These are phyloP conservation scores for Alternaria arbusti DNA, from an alignment of 2,329 filamentous ascomycete genomes.

Conservation along the genomic window DNA sequence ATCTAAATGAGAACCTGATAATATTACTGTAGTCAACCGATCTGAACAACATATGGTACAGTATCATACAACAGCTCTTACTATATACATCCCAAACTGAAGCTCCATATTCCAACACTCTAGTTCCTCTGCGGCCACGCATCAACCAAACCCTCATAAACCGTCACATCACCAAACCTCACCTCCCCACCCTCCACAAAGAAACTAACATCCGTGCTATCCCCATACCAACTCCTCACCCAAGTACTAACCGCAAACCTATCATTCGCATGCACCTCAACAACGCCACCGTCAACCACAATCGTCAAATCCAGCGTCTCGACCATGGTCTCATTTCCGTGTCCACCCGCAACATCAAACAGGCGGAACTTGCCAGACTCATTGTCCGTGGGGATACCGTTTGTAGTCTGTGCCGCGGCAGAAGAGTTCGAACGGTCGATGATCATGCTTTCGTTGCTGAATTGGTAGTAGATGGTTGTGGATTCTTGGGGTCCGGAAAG, in stretches of 20 bases:
- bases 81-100: background rate
- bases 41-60: too few relatives aligned
- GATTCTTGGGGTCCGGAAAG: slow-evolving; percentile 50
- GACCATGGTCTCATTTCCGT: slow-evolving; percentile 31
- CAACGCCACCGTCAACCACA: slow-evolving; percentile 47
- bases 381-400: slow-evolving; percentile 47
- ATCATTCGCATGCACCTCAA: slow-evolving; percentile 52
- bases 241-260: slow-evolving; percentile 54
- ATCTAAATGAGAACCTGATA: background rate
- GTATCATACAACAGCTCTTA: background rate
- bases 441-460: slow-evolving; percentile 53
- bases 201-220: slow-evolving; percentile 22
- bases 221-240: slow-evolving; percentile 46
- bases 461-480: slow-evolving; percentile 55
- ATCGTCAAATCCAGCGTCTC: slow-evolving; percentile 52
- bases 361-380: slow-evolving; percentile 51
- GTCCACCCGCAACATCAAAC: slow-evolving; percentile 46
- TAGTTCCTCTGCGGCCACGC: slow-evolving; percentile 9
- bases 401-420: slow-evolving; percentile 49
- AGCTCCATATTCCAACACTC: background rate
- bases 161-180: slow-evolving; percentile 33
- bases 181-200: slow-evolving; percentile 24
- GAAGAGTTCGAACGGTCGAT: slow-evolving; percentile 53
- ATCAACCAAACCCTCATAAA: slow-evolving; percentile 27
- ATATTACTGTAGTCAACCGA: background rate